Conservation (phyloP, 2,329 filamentous ascomycete species). For the Trichoderma sp. region DNA sequence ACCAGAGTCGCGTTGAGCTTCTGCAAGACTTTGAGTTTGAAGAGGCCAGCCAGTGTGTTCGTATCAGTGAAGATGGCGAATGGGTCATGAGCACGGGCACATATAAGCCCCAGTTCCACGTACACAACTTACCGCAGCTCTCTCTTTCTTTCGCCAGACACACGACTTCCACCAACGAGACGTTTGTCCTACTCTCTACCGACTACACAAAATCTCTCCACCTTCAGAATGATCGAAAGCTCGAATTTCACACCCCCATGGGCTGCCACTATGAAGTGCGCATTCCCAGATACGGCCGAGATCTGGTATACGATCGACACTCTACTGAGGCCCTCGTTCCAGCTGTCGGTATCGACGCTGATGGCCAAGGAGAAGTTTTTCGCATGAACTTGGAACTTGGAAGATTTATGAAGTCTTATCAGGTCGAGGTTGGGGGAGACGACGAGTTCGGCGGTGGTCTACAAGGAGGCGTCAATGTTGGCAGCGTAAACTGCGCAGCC, state of each 20-base stretch:
- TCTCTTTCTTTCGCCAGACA: slow-evolving; percentile 93
- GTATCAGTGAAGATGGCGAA: slow-evolving; percentile 91
- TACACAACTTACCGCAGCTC: slow-evolving; percentile 91
- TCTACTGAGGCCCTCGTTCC: slow-evolving; percentile 86
- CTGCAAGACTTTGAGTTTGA: slow-evolving; percentile 98
- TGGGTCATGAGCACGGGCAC: slow-evolving; percentile 96
- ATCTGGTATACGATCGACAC: slow-evolving; percentile 80
- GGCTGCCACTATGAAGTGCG: slow-evolving; percentile 89
- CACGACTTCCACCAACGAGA: slow-evolving; percentile 88
- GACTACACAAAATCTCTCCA: slow-evolving; percentile 96
- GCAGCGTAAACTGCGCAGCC: slow-evolving; percentile 83
- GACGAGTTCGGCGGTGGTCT: slow-evolving; percentile 76
- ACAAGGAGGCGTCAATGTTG: slow-evolving; percentile 84
- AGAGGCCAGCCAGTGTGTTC: slow-evolving; percentile 87
- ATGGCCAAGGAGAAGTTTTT: slow-evolving; percentile 90
- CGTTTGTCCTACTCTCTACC: slow-evolving; percentile 82
- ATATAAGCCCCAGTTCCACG: slow-evolving; percentile 73
- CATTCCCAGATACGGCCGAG: slow-evolving; percentile 89
- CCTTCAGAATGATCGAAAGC: slow-evolving; percentile 84
- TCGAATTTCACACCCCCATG: slow-evolving; percentile 90
- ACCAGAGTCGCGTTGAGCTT: slow-evolving; percentile 89
- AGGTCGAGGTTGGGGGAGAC: slow-evolving; percentile 86
- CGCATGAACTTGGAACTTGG: slow-evolving; percentile 89
- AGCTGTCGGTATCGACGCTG: slow-evolving; percentile 81
- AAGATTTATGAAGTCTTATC: slow-evolving; percentile 91